A percentile compares a stretch with the other conserved stretches of the same genome.
Evolutionary conservation across 257 asterid genomes (phyloP).

Genomic region (Nicotiana knightiana): DNA sequence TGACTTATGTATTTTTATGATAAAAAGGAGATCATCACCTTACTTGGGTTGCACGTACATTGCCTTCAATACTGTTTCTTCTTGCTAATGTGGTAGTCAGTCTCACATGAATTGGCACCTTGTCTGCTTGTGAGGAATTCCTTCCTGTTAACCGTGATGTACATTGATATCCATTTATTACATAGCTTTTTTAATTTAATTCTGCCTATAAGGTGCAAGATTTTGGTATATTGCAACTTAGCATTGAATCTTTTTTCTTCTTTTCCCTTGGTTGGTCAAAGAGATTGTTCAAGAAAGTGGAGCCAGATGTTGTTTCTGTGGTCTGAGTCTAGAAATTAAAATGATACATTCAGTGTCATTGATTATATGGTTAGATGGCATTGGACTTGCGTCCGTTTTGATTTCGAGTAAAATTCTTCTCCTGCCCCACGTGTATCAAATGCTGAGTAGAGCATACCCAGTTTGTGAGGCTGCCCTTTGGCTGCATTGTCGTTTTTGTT

Average conservation of each 20-base stretch:
- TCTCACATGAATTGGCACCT: neutral
- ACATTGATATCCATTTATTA: neutral
- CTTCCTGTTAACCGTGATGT: neutral
- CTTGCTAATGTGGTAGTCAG: neutral
- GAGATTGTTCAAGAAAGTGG: neutral
- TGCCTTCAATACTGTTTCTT: neutral
- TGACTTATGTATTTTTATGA: neutral
- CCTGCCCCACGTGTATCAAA: neutral
- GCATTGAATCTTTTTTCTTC: neutral
- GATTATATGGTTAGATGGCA: neutral
- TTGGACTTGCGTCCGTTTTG: neutral
- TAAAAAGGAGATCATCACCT: neutral
- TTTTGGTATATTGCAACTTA: neutral
- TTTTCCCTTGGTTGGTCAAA: neutral
- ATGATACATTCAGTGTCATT: neutral
- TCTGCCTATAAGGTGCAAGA: neutral
- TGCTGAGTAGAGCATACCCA: neutral
- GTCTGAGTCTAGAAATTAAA: neutral
- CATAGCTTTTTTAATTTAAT: neutral
- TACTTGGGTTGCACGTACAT: neutral
- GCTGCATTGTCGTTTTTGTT: neutral
- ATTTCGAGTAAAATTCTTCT: neutral
- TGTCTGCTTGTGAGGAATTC: neutral
- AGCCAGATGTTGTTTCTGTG: neutral
- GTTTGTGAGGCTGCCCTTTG: neutral